Evolutionary conservation across 768 basidiomycete genomes (phyloP), one percentile per base, ranked within the genome.

Genomic region (Boletus edulis): DNA sequence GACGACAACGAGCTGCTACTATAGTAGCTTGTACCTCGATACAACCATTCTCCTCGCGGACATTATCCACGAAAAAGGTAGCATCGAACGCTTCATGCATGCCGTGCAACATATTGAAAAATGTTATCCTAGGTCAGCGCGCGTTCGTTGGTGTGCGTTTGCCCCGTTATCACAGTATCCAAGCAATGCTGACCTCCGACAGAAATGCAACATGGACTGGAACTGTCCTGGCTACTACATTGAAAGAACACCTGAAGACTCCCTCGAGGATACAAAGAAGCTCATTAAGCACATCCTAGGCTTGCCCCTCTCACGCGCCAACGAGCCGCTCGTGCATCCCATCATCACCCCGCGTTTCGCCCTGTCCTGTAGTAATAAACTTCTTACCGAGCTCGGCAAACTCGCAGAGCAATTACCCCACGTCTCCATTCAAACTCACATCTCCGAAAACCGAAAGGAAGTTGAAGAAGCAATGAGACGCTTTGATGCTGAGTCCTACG

Each of bases 1-100:
- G 94, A 94, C 92, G 2, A 96, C 94, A 1, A 96, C 94, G 0
- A 90, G 86, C 61, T 95, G 91, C 67, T 96, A 94, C 69, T 96
- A 90, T 67, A 90, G 83, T 12, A 87, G 88, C 0, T 72, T 93
- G 9, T 93, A 98, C 68, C 73, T 86, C 24, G 84, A 86, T 46
- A 82, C 86, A 0, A 92, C 91, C 6, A 90, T 86, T 70, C 71
- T 81, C 18, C 81, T 97, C 11, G 94, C 91, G 1, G 82, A 90
- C 24, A 80, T 89, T 24, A 79, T 87, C 9, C 78, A 86, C 60
- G 62, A 65, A 7, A 70, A 72, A 61, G 89, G 89, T 80, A 52
- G 62, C 76, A 11, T 40, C 38, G 1, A 13, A 12, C 2, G 0
- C 18, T 24, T 17, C 20, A 20, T 44, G 17, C 8, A 27, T 12